Conservation (phyloP, 176 grass and related monocot genomes). For the Hsuehochloa calcarea region DNA sequence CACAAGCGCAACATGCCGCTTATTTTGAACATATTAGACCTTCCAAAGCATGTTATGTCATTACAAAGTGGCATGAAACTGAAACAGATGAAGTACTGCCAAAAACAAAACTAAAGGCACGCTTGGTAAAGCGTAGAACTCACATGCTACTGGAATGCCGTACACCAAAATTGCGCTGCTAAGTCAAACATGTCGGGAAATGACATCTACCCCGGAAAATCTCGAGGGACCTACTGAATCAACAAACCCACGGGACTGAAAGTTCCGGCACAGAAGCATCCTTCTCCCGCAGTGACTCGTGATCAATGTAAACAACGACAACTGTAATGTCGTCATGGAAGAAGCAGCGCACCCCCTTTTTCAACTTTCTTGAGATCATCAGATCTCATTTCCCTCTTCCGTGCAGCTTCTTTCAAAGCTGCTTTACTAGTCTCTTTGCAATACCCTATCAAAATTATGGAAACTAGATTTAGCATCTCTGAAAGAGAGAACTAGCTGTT, state of each 20-base stretch:
- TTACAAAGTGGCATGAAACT: neutral
- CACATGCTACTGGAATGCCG: conserved; percentile 21
- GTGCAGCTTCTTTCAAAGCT: no score
- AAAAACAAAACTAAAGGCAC: neutral
- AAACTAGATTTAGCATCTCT: no score
- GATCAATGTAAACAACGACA: no score
- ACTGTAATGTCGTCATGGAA: no score
- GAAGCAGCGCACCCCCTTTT: no score
- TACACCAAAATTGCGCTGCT: conserved; percentile 32
- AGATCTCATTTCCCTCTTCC: no score
- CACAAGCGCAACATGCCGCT: neutral
- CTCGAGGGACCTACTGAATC: conserved; percentile 60
- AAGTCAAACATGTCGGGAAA: neutral
- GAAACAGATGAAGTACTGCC: neutral
- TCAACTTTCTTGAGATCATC: no score
- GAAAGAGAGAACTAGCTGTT: no score
- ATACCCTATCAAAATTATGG: no score
- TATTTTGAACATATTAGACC: conserved; percentile 2
- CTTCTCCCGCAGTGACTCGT: conserved; percentile 28
- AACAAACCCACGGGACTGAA: conserved; percentile 61
- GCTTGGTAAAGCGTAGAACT: conserved; percentile 13
- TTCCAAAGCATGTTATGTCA: neutral
- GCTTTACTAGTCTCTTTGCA: no score
- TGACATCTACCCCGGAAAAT: conserved; percentile 29
- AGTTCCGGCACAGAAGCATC: conserved; percentile 45